phyloP scores from a whole-genome alignment of 1,284 basidiomycete genomes.

The Cryptococcus jaspeensis region DNA sequence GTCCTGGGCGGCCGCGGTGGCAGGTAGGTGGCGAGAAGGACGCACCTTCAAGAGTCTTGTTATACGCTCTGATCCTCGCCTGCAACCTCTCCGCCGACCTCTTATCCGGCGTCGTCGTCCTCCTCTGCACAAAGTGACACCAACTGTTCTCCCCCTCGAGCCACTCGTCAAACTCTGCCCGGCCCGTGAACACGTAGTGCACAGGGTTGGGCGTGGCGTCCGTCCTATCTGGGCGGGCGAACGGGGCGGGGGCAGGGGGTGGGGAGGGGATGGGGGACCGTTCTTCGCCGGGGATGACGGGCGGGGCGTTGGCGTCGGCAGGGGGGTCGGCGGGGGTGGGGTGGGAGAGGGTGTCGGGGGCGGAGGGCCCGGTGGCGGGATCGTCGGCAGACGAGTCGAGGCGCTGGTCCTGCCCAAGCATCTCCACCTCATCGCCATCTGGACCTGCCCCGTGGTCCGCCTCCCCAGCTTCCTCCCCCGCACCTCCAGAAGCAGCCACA shows the following conservation, averaged over 20 bases:
- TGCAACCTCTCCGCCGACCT: conserved; percentile 44
- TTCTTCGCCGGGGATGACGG: conserved; percentile 3
- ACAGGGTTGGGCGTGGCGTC: conserved; percentile 40
- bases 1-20: not conserved
- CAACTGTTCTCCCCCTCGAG: conserved; percentile 43
- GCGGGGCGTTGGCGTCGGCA: not conserved
- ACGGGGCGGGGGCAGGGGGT: conserved; percentile 30
- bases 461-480: no score
- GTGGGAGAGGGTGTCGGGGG: not conserved
- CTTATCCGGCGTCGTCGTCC: conserved; percentile 47
- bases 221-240: conserved; percentile 28
- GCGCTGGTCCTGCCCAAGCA: no score
- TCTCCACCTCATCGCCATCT: no score
- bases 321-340: not conserved
- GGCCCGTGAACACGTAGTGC: conserved; percentile 26
- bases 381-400: no score
- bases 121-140: conserved; percentile 50
- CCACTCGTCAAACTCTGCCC: conserved; percentile 40
- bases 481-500: no score
- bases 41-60: conserved; percentile 30
- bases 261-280: conserved; percentile 18
- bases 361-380: not conserved
- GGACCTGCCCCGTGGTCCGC: no score
- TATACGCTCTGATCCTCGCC: conserved; percentile 40
- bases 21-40: not conserved